These are phyloP conservation scores for Akanthomyces uredinophilus DNA, from an alignment of 2,329 filamentous ascomycete genomes.

Conservation along the genomic window DNA sequence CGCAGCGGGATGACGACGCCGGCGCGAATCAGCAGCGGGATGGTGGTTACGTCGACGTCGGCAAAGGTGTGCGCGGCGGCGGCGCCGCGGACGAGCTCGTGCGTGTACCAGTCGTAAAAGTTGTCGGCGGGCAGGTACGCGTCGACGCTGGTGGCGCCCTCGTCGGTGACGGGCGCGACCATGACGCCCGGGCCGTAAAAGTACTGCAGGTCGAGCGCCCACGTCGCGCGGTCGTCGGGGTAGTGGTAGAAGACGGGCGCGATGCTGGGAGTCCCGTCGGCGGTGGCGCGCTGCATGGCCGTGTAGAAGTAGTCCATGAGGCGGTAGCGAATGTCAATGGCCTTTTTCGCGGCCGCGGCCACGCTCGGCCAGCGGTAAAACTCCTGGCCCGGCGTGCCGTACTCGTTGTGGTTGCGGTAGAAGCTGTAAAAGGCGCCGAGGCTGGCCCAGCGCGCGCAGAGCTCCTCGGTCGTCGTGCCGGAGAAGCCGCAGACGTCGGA, in stretches of 20 bases:
- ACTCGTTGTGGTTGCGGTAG: slow-evolving; percentile 60
- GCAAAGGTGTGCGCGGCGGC: slow-evolving; percentile 30
- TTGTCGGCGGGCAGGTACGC: slow-evolving; percentile 44
- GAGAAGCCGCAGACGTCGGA: slow-evolving; percentile 75
- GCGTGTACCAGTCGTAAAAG: slow-evolving; percentile 48
- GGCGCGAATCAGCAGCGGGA: slow-evolving; percentile 63
- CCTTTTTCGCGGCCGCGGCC: slow-evolving; percentile 56
- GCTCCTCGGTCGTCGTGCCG: slow-evolving; percentile 52
- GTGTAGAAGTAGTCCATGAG: slow-evolving; percentile 75
- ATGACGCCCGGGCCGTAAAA: slow-evolving; percentile 41
- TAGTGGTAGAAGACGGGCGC: slow-evolving; percentile 71
- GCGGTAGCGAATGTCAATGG: slow-evolving; percentile 63
- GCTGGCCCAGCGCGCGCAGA: slow-evolving; percentile 62
- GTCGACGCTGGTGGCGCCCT: slow-evolving; percentile 35
- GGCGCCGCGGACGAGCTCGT: slow-evolving; percentile 46
- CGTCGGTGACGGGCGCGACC: slow-evolving; percentile 39
- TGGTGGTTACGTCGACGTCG: slow-evolving; percentile 58
- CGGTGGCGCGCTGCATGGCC: slow-evolving; percentile 55
- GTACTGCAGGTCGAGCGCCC: slow-evolving; percentile 40
- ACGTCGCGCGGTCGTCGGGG: slow-evolving; percentile 40
- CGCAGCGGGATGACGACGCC: slow-evolving; percentile 60
- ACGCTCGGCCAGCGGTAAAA: slow-evolving; percentile 63
- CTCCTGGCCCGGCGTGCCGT: slow-evolving; percentile 45
- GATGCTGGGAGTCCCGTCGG: slow-evolving; percentile 61
- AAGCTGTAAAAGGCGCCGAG: slow-evolving; percentile 64